These are phyloP conservation scores for Rhododendron simsii DNA, from an alignment of 148 eudicot species.

Conservation along the genomic window DNA sequence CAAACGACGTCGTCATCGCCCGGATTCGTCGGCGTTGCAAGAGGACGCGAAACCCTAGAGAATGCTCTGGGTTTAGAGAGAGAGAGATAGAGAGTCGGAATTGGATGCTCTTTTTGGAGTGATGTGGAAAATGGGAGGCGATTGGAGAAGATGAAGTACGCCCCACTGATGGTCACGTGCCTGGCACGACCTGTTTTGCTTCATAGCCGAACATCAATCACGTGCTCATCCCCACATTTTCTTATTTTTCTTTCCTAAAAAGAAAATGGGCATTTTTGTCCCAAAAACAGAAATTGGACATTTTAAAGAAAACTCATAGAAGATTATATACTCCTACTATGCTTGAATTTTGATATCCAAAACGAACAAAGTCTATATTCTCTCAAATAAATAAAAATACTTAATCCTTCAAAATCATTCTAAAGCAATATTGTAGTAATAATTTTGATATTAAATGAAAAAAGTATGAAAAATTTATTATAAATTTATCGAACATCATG, in stretches of 20 bases:
- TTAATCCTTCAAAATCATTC: too few species aligned
- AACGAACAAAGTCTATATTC: too few species aligned
- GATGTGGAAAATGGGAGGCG: neutral
- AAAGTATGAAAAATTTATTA: too few species aligned
- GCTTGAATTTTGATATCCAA: too few species aligned
- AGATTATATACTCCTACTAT: too few species aligned
- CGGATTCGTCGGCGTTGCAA: neutral
- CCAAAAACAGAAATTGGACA: too few species aligned
- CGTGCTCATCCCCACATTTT: neutral
- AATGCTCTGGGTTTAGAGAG: neutral
- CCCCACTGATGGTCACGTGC: neutral
- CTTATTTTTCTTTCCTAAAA: neutral
- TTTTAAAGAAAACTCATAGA: too few species aligned
- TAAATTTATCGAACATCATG: too few species aligned
- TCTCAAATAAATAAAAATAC: too few species aligned
- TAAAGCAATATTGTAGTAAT: too few species aligned
- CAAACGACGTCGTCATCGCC: conserved; percentile 58
- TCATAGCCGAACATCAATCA: neutral
- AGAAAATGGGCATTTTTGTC: too few species aligned
- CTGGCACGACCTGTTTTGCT: neutral
- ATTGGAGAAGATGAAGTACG: neutral
- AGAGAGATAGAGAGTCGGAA: neutral
- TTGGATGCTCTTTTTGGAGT: neutral
- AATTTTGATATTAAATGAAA: too few species aligned
- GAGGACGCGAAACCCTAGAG: neutral